Evolutionary conservation across 768 basidiomycete species (phyloP), one percentile per base, ranked within the genome.

Genomic region (Mycena capillaripes): DNA sequence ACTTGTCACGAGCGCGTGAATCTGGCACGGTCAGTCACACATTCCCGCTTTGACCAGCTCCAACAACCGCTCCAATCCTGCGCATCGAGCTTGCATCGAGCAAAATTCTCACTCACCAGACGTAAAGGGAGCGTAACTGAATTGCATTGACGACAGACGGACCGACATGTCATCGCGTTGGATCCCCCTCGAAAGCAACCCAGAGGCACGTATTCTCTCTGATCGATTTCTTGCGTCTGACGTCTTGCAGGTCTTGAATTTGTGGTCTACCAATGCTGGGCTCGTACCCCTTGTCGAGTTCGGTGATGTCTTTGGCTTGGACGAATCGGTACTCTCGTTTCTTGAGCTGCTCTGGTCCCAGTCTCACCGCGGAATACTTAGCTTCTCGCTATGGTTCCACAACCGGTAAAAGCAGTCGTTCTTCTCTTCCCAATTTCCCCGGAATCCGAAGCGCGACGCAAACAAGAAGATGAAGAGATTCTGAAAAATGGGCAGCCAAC

Each of bases 131-230:
- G n/a, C n/a, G n/a, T n/a, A n/a, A n/a, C n/a, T n/a, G n/a, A 36
- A 36, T 36, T 36, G 7, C 34, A 6, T 36, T 40, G 30, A 56
- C n/a, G 23, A 23, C 56, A 11, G 29, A 34, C 56, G 10, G 12
- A 44, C 59, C 42, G 25, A 27, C 14, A 70, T 65, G 62, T 29
- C 61, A 9, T 71, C 75, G 46, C 86, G 83, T 52, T 96, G 95
- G 95, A 90, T 96, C 60, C 95, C 95, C 10, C 86, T 95, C 16
- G 95, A 96, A 82, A 91, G 91, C 74, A 94, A 93, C 76, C 95
- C 84, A 61, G 84, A 86, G 52, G 84, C 84, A 71, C 53, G 73
- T 29, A 10, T 21, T 23, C 36, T 34, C 27, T 56, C 38, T 60
- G 63, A 53, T 73, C 50, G 25, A 1, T 64, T 16, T 74, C 55